phyloP scores from a whole-genome alignment of 2,329 filamentous ascomycete species.

The Arthrobotrys pseudoclavata region DNA sequence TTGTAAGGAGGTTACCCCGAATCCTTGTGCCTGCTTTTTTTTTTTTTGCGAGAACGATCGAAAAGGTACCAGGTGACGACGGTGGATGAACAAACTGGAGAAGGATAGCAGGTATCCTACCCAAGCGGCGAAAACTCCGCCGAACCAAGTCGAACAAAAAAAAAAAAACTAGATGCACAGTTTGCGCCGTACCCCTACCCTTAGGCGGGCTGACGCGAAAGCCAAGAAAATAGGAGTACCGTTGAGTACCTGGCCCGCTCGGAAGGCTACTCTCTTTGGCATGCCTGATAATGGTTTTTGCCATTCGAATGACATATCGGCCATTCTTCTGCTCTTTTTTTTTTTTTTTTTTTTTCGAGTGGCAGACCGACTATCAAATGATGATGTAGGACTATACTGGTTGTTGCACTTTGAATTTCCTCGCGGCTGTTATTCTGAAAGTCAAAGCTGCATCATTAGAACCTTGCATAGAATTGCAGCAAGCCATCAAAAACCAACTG shows the following conservation, averaged over 20 bases:
- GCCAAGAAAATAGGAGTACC: constrained; percentile 60
- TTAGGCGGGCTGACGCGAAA: constrained; percentile 59
- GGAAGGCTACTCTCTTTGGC: constrained; percentile 49
- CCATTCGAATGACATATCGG: constrained; percentile 43
- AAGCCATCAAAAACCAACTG: constrained; percentile 28
- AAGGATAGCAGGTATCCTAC: constrained; percentile 40
- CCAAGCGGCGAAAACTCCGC: constrained; percentile 41
- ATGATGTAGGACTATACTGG: constrained; percentile 19
- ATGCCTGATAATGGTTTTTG: constrained; percentile 14
- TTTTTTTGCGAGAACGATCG: constrained; percentile 31
- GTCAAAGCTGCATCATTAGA: constrained; percentile 32
- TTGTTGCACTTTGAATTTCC: constrained; percentile 25
- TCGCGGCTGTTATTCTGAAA: constrained; percentile 43
- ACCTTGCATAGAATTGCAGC: constrained; percentile 46
- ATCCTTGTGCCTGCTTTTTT: constrained; percentile 29
- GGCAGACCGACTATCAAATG: constrained; percentile 53
- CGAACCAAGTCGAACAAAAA: constrained; percentile 35
- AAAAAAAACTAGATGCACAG: constrained; percentile 34
- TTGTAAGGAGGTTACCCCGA: constrained; percentile 46
- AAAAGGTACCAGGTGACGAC: constrained; percentile 59
- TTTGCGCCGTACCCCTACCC: constrained; percentile 44
- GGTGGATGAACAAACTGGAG: constrained; percentile 41
- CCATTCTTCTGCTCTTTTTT: constrained; percentile 13
- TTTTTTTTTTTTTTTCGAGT: constrained; percentile 24
- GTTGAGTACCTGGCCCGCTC: constrained; percentile 58